These are phyloP conservation scores for Diaporthe sp. DNA, from an alignment of 2,329 filamentous ascomycete genomes.

Conservation along the genomic window DNA sequence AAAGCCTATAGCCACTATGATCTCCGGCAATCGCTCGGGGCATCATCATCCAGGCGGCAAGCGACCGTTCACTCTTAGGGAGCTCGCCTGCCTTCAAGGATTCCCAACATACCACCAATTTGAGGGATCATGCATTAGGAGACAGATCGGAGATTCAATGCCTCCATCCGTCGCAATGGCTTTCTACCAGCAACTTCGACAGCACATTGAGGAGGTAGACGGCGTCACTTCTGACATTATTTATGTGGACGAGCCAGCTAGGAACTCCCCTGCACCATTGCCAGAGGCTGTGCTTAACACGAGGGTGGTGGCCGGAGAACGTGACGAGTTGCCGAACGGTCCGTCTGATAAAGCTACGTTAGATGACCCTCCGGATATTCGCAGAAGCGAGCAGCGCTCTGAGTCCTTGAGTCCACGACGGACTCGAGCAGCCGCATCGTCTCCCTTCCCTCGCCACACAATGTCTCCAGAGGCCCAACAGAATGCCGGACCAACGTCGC, in stretches of 20 bases:
- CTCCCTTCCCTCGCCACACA: background rate
- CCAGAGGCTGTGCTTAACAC: rapidly evolving
- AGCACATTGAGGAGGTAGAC: slow-evolving; percentile 60
- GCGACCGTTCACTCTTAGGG: slow-evolving; percentile 74
- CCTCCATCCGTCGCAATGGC: slow-evolving; percentile 69
- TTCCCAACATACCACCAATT: slow-evolving; percentile 76
- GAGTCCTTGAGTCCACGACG: background rate
- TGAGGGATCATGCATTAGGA: slow-evolving; percentile 56
- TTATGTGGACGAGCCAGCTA: background rate
- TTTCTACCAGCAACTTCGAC: slow-evolving; percentile 61
- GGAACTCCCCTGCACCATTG: background rate
- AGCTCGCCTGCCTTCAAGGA: slow-evolving; percentile 77
- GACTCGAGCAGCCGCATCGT: rapidly evolving
- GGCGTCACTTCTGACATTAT: slow-evolving; percentile 41
- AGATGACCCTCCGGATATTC: background rate
- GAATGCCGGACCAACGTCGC: background rate
- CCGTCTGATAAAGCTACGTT: background rate
- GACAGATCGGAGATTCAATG: slow-evolving; percentile 86
- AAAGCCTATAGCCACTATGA: slow-evolving; percentile 63
- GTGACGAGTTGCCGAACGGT: rapidly evolving
- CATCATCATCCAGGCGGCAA: slow-evolving; percentile 73
- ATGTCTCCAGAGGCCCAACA: background rate
- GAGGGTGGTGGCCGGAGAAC: too few species aligned
- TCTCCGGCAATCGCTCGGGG: slow-evolving; percentile 72
- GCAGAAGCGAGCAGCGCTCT: background rate